These are phyloP conservation scores for Brettanomyces bruxellensis DNA, from an alignment of 805 yeast species.

Conservation along the genomic window DNA sequence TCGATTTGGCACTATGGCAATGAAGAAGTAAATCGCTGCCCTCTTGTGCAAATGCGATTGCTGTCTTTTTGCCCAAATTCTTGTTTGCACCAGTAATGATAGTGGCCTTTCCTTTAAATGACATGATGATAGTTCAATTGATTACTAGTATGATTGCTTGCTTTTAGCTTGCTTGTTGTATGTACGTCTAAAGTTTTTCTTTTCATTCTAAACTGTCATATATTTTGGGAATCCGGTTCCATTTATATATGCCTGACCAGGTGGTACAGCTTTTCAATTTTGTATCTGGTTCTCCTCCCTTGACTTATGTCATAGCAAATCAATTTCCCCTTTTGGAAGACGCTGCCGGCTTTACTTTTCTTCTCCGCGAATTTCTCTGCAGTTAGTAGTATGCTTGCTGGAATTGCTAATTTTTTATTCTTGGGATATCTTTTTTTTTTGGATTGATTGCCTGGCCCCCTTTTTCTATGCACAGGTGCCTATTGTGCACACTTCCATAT, in stretches of 20 bases:
- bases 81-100: conserved; percentile 15
- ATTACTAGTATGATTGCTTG: background rate
- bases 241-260: background rate
- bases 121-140: conserved; percentile 1
- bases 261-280: background rate
- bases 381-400: background rate
- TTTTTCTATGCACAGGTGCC: background rate
- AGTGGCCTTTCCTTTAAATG: conserved; percentile 8
- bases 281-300: background rate
- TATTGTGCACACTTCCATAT: background rate
- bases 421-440: no score
- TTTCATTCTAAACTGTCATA: background rate
- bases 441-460: background rate
- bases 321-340: background rate
- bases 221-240: background rate
- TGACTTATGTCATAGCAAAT: background rate
- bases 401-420: background rate
- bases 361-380: background rate
- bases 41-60: conserved; percentile 43
- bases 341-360: background rate
- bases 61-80: conserved; percentile 13
- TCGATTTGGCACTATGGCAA: conserved; percentile 38
- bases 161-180: background rate
- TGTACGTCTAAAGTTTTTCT: background rate
- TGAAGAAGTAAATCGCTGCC: conserved; percentile 49